Percentiles rank a stretch among this genome's conserved stretches.
These are phyloP conservation scores for Arthroderma uncinatum DNA, from an alignment of 2,329 filamentous ascomycete species.

Conservation along the genomic window DNA sequence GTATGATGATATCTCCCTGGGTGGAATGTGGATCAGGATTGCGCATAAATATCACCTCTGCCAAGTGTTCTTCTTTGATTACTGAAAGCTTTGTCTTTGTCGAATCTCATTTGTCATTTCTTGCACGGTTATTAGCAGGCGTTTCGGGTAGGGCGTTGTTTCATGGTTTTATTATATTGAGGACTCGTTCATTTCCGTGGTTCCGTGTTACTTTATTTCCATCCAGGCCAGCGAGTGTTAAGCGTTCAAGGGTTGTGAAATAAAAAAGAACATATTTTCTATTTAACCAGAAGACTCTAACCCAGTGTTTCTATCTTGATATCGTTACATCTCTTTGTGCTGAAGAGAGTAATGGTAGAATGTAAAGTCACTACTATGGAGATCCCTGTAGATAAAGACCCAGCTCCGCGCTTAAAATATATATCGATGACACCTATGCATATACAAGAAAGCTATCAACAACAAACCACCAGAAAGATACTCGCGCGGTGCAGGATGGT, in stretches of 20 bases:
- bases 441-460: background rate
- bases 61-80: background rate
- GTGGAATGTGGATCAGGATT: background rate
- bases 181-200: background rate
- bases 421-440: conserved; percentile 1
- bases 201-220: background rate
- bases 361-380: background rate
- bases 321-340: background rate
- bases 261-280: background rate
- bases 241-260: background rate
- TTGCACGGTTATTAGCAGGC: background rate
- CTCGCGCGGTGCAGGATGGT: background rate
- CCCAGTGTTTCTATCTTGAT: background rate
- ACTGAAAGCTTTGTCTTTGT: background rate
- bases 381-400: background rate
- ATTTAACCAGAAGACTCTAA: background rate
- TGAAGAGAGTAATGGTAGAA: background rate
- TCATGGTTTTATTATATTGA: background rate
- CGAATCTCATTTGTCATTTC: background rate
- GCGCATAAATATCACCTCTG: background rate
- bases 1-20: conserved; percentile 6
- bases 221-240: background rate
- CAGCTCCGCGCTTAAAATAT: background rate
- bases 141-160: background rate
- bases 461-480: background rate